Conservation (phyloP, 202 grass and related monocot species). For the Sporobolus alterniflorus region DNA sequence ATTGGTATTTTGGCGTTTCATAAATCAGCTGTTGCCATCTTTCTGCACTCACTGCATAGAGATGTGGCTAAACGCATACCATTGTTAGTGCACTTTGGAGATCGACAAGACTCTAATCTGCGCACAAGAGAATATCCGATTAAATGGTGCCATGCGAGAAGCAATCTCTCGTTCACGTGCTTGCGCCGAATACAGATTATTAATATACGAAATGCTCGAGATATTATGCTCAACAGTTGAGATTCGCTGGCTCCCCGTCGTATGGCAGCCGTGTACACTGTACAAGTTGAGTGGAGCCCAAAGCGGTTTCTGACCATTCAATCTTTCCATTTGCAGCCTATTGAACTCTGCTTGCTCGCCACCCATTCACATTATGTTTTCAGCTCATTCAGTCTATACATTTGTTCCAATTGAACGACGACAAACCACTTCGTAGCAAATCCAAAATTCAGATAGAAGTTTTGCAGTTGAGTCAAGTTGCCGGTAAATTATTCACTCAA, state of each 20-base stretch:
- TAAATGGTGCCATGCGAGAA: neutral
- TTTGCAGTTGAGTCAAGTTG: neutral
- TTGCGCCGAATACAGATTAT: conserved; percentile 17
- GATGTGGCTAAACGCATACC: conserved; percentile 38
- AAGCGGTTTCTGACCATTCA: conserved; percentile 15
- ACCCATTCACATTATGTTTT: conserved; percentile 13
- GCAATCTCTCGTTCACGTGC: conserved; percentile 12
- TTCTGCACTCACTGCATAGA: neutral
- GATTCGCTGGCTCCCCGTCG: conserved; percentile 13
- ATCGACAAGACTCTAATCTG: conserved; percentile 1
- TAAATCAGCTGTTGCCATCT: conserved; percentile 10
- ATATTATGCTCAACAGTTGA: conserved; percentile 39
- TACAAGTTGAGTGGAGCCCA: conserved; percentile 28
- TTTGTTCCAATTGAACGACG: conserved; percentile 7
- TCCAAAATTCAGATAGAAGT: neutral
- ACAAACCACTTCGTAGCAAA: neutral
- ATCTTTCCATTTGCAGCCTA: conserved; percentile 20
- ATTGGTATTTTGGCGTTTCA: conserved; percentile 9
- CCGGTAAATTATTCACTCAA: neutral
- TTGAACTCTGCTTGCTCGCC: conserved; percentile 21
- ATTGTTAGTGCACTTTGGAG: conserved; percentile 20
- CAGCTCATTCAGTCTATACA: neutral
- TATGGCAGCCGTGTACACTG: conserved; percentile 27
- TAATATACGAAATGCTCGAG: conserved; percentile 46
- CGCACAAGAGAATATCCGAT: conserved; percentile 24